Conservation (phyloP, 257 asterid genomes). For the Oldenlandia corymbosa region DNA sequence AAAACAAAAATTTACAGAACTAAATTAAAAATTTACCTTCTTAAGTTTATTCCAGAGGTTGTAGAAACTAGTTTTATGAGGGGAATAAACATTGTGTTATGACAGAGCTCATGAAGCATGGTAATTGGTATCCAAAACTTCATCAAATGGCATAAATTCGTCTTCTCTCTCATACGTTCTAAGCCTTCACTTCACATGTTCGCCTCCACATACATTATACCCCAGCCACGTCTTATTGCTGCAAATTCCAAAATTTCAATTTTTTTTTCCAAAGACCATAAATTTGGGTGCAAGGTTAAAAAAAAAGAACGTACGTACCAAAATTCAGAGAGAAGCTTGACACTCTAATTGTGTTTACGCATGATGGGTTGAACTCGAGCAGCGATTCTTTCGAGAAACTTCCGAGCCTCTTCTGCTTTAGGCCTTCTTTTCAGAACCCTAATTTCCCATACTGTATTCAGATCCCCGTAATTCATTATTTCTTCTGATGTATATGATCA, state of each 20-base stretch:
- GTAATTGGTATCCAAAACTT: slow-evolving; percentile 86
- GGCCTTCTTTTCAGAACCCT: slow-evolving; percentile 70
- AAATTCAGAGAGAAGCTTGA: slow-evolving; percentile 79
- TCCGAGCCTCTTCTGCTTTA: slow-evolving; percentile 57
- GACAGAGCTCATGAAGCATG: slow-evolving; percentile 97
- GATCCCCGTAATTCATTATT: slow-evolving; percentile 62
- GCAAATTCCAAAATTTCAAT: too few species aligned
- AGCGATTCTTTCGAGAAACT: slow-evolving; percentile 61
- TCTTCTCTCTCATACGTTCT: slow-evolving; percentile 61
- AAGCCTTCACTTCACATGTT: slow-evolving; percentile 76
- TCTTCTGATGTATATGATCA: slow-evolving; percentile 12
- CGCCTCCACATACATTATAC: slow-evolving; percentile 75
- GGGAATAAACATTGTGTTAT: slow-evolving; percentile 73
- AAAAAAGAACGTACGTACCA: too few species aligned
- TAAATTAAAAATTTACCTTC: slow-evolving; percentile 55
- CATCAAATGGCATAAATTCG: slow-evolving; percentile 63
- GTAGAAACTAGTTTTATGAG: slow-evolving; percentile 85
- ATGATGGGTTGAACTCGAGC: slow-evolving; percentile 92
- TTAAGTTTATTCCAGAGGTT: slow-evolving; percentile 90
- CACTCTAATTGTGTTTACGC: slow-evolving; percentile 89
- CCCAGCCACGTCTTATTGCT: slow-evolving; percentile 53
- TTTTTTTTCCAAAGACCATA: too few species aligned
- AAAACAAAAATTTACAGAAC: too few species aligned
- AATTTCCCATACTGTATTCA: slow-evolving; percentile 76
- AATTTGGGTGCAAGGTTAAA: slow-evolving; percentile 49